Evolutionary conservation across 768 basidiomycete species (phyloP).

Genomic region (Lactarius sp.): DNA sequence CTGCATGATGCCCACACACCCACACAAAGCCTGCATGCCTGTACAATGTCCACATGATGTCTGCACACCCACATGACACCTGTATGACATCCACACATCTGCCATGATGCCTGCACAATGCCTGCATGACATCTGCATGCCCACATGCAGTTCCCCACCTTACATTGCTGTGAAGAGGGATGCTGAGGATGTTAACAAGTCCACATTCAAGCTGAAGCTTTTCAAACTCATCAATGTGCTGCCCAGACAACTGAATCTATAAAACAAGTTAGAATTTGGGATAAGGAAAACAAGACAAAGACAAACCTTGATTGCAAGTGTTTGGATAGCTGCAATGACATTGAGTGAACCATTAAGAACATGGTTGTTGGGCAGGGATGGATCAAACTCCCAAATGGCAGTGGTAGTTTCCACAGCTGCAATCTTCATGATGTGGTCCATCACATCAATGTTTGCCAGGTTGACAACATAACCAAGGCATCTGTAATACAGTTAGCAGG

Average conservation of each 20-base stretch:
- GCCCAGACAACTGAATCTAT: no score
- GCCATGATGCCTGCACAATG: no score
- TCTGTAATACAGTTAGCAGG: background rate
- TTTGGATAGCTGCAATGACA: background rate
- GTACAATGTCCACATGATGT: no score
- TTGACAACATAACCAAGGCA: background rate
- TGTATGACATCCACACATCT: no score
- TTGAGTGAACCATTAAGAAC: background rate
- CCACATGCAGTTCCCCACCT: background rate
- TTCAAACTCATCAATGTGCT: no score
- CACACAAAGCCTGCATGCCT: no score
- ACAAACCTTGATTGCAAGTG: background rate
- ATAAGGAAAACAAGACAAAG: background rate
- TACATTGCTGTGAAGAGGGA: background rate
- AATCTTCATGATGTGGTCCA: constrained; percentile 3
- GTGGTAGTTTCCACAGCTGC: background rate
- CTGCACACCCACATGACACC: no score
- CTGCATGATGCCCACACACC: no score
- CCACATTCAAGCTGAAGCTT: no score
- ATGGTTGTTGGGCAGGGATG: background rate
- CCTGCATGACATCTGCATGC: no score
- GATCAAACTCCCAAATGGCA: constrained; percentile 11
- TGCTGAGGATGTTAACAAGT: no score
- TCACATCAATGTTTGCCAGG: background rate
- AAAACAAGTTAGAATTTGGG: background rate